Base-by-base conservation (phyloP, 2,329 filamentous ascomycete genomes). In the Fusarium pseudocircinatum region DNA sequence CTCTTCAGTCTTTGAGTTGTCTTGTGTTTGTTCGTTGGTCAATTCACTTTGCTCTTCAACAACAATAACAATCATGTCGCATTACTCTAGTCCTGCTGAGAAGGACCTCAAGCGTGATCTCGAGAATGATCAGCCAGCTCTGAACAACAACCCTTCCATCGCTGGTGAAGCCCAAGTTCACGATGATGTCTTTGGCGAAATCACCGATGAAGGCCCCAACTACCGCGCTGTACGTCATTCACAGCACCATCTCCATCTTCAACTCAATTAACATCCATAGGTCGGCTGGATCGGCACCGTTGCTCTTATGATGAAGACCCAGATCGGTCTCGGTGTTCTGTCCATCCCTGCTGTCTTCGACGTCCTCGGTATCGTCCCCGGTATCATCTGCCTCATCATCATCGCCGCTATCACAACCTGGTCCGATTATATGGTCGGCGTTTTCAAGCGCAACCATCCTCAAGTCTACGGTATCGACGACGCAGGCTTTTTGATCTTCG, bases 401-500 rank as follows among this genome's bases (percentile, higher is more conserved):
- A 82, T 87, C 49, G 84, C 80, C 5, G 69, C 44, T 30, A 85
- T 87, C 70, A 87, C 85, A 0, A 86, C 83, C 0, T 87, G 85
- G 85, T 86, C 85, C 9, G 82, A 82, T 63, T 86, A 85, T 67
- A 85, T 86, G 36, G 79, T 87, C 12, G 86, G 85, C 18, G 78
- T 81, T 11, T 89, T 89, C 78, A 89, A 89, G 75, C 74, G 85
- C 28, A 79, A 79, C 26, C 87, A 89, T 70, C 83, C 83, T 5
- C 81, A 85, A 47, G 84, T 88, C 2, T 88, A 89, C 72, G 83
- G 85, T 44, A 87, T 89, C 63, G 87, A 88, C 58, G 87, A 89
- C 69, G 87, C 84, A 2, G 87, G 86, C 22, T 70, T 69, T 7
- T 78, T 87, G 36, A 80, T 89, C 18, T 86, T 87, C 69, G 87